These are phyloP conservation scores for Kodamaea sagamina DNA, from an alignment of 805 yeast species.

Conservation along the genomic window DNA sequence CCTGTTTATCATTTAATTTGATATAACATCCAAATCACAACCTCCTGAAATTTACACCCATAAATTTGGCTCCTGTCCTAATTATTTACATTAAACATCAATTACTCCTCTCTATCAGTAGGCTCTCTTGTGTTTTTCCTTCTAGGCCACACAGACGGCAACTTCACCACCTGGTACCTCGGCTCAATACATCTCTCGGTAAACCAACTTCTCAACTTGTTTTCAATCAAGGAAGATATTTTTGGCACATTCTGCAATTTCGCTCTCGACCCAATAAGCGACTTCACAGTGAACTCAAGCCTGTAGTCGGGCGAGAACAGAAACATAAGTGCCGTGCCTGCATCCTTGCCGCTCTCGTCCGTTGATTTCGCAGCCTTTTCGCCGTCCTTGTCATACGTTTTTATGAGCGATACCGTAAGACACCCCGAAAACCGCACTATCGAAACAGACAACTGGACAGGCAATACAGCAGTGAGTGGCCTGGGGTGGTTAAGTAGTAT, in stretches of 20 bases:
- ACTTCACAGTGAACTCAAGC: constrained; percentile 83
- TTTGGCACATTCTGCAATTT: constrained; percentile 93
- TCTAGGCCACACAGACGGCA: constrained; percentile 88
- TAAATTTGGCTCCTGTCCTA: no score
- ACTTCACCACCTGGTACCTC: constrained; percentile 76
- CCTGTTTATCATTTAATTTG: no score
- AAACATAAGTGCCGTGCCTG: constrained; percentile 76
- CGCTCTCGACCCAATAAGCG: constrained; percentile 89
- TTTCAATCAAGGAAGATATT: constrained; percentile 80
- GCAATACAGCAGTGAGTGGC: constrained; percentile 82
- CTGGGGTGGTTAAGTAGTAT: constrained; percentile 79
- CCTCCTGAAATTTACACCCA: no score
- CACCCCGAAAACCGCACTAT: constrained; percentile 91
- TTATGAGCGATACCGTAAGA: constrained; percentile 70
- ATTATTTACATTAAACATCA: background rate
- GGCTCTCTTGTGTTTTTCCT: constrained; percentile 32
- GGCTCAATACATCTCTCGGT: constrained; percentile 94
- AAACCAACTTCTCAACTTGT: constrained; percentile 82
- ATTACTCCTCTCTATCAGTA: background rate
- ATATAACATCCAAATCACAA: no score
- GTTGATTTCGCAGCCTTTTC: constrained; percentile 13
- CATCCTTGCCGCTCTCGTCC: constrained; percentile 13
- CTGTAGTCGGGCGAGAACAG: constrained; percentile 91
- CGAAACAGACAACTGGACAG: constrained; percentile 81
- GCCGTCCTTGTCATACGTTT: constrained; percentile 42